Evolutionary conservation across 495 filamentous ascomycete species (phyloP).

Genomic region (Aspergillus olivimuriae): DNA sequence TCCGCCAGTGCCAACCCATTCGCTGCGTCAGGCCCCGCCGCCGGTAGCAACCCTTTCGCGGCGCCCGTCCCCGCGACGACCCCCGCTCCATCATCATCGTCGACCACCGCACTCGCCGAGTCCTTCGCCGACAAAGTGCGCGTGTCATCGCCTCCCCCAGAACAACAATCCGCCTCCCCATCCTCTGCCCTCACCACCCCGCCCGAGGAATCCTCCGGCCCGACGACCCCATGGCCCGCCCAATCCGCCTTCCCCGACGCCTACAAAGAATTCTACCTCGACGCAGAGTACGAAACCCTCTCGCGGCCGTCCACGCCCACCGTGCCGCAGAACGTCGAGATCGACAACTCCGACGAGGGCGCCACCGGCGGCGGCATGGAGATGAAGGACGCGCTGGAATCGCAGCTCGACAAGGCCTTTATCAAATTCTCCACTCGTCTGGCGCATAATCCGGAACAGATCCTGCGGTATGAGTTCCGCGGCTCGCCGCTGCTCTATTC

Average conservation of each 20-base stretch:
- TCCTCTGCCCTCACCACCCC: conserved; percentile 31
- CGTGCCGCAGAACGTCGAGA: conserved; percentile 43
- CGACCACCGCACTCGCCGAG: conserved; percentile 46
- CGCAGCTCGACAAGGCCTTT: conserved; percentile 77
- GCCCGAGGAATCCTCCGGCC: conserved; percentile 17
- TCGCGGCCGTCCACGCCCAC: conserved; percentile 39
- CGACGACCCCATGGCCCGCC: conserved; percentile 65
- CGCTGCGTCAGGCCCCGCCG: conserved; percentile 25
- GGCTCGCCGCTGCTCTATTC: conserved; percentile 79
- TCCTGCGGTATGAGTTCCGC: conserved; percentile 84
- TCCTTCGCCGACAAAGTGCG: conserved; percentile 67
- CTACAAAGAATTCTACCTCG: conserved; percentile 75
- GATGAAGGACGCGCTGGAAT: conserved; percentile 79
- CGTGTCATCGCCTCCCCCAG: conserved; percentile 43
- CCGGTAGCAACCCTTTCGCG: conserved; percentile 41
- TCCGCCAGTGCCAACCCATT: conserved; percentile 53
- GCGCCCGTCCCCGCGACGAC: conserved; percentile 29
- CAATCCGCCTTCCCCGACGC: conserved; percentile 54
- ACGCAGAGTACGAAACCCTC: conserved; percentile 88
- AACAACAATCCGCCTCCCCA: too few relatives aligned
- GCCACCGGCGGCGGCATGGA: conserved; percentile 50
- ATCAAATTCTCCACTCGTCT: conserved; percentile 83
- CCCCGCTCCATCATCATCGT: conserved; percentile 10
- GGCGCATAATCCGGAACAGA: conserved; percentile 88
- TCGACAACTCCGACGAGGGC: conserved; percentile 51